Base-by-base conservation (phyloP, 2,329 filamentous ascomycete species). In the Cladobotryum protrusum region DNA sequence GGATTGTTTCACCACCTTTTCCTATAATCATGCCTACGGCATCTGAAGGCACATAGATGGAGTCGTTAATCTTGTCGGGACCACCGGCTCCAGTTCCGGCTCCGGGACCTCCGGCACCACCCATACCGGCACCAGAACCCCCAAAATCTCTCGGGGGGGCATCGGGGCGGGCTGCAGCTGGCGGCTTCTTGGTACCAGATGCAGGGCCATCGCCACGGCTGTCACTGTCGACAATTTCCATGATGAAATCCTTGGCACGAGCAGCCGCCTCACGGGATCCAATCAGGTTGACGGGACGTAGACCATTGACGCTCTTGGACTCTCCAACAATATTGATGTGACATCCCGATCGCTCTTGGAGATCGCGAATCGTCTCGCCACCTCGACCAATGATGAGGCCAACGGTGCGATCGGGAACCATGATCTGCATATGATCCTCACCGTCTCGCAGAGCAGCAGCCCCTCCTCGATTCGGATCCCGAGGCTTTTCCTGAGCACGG, bases 11-110 rank as follows among this genome's bases (percentile, higher is more conserved):
- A 56, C 90, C 90, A 50, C 89, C 87, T 74, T 95, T 95, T 56
- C 91, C 90, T 54, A 96, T 96, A 57, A 96, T 95, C 90, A 96
- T 96, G 53, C 90, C 90, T 48, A 96, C 90, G 5, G 90, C 87
- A 65, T 96, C 90, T 18, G 89, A 92, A 12, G 90, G 90, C 9
- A 96, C 89, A 58, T 82, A 84, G 55, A 96, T 89, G 37, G 82
- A 84, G 62, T 96, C 89, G 61, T 85, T 90, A 60, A 87, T 78
- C 72, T 91, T 92, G 58, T 87, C 85, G 19, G 66, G 65, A 3
- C 68, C 71, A 17, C 72, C 72, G 52, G 62, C 65, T 34, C 67
- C 66, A 32, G 67, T 70, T 52, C 67, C 68, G 47, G 62, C 65
- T 20, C 63, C 66, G 37, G 61, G n/a, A n/a, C n/a, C 63, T 35